Evolutionary conservation across 768 basidiomycete species (phyloP).

Genomic region (Favolaschia claudopus): DNA sequence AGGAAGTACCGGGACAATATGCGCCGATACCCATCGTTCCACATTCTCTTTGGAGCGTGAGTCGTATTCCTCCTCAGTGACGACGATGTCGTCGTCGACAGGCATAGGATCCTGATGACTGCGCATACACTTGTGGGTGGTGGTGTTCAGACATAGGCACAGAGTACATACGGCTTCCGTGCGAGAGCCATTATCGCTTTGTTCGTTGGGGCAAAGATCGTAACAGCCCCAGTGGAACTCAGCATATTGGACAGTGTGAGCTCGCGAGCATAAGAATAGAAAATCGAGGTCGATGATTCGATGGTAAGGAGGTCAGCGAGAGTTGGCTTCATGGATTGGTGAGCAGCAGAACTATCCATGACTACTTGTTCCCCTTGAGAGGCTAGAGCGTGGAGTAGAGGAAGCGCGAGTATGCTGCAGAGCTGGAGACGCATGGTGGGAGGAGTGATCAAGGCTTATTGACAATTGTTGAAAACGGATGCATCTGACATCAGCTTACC

Average conservation of each 20-base stretch:
- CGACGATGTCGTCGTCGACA: slow-evolving; percentile 52
- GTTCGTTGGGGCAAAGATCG: slow-evolving; percentile 86
- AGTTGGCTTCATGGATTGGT: slow-evolving; percentile 56
- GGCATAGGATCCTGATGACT: slow-evolving; percentile 68
- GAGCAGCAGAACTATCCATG: slow-evolving; percentile 41
- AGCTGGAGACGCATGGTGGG: slow-evolving; percentile 43
- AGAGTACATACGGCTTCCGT: slow-evolving; percentile 78
- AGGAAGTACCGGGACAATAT: slow-evolving; percentile 77
- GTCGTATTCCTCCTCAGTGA: slow-evolving; percentile 75
- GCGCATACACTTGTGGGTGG: slow-evolving; percentile 3
- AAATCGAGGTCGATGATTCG: slow-evolving; percentile 78
- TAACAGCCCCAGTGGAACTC: slow-evolving; percentile 48
- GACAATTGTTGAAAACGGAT: background rate
- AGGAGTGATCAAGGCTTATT: too few species aligned
- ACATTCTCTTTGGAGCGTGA: slow-evolving; percentile 69
- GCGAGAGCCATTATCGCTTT: slow-evolving; percentile 85
- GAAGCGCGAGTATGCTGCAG: slow-evolving; percentile 39
- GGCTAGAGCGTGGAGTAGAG: slow-evolving; percentile 37
- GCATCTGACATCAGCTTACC: background rate
- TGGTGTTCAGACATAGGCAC: background rate
- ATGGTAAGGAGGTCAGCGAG: slow-evolving; percentile 83
- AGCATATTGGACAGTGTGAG: slow-evolving; percentile 65
- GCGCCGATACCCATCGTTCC: slow-evolving; percentile 81
- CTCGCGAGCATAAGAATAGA: slow-evolving; percentile 84
- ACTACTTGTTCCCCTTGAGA: slow-evolving; percentile 44